These are phyloP conservation scores for Penicillium silybi DNA, from an alignment of 495 filamentous ascomycete species.

Conservation along the genomic window DNA sequence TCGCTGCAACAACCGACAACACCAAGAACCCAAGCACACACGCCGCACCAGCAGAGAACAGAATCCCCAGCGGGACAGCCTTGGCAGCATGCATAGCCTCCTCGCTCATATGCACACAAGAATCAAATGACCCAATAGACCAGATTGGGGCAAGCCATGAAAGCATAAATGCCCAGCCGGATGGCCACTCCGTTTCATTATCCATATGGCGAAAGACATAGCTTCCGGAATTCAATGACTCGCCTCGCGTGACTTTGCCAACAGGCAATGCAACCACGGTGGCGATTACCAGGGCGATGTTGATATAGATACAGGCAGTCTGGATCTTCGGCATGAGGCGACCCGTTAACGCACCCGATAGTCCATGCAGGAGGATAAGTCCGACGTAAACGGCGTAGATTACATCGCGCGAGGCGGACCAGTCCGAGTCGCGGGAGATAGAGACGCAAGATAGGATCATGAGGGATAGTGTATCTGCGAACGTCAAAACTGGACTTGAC, in stretches of 20 bases:
- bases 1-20: constrained; percentile 40
- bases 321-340: constrained; percentile 65
- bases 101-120: constrained; percentile 59
- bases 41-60: constrained; percentile 36
- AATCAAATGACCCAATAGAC: constrained; percentile 57
- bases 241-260: constrained; percentile 38
- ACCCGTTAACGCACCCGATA: constrained; percentile 47
- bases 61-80: constrained; percentile 59
- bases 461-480: constrained; percentile 44
- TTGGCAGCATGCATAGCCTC: constrained; percentile 59
- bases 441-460: constrained; percentile 55
- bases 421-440: constrained; percentile 58
- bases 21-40: constrained; percentile 53
- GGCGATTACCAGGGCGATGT: constrained; percentile 59
- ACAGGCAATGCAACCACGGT: constrained; percentile 64
- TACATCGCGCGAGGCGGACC: constrained; percentile 54
- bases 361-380: constrained; percentile 54
- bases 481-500: background rate
- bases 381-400: constrained; percentile 61
- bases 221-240: constrained; percentile 29
- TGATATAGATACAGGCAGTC: constrained; percentile 57
- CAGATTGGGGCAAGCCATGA: constrained; percentile 64
- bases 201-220: constrained; percentile 40
- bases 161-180: constrained; percentile 62
- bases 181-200: constrained; percentile 59